Percentiles rank a stretch among this genome's conserved stretches.
phyloP scores from a whole-genome alignment of 805 yeast species.

The Zygotorulaspora florentina region DNA sequence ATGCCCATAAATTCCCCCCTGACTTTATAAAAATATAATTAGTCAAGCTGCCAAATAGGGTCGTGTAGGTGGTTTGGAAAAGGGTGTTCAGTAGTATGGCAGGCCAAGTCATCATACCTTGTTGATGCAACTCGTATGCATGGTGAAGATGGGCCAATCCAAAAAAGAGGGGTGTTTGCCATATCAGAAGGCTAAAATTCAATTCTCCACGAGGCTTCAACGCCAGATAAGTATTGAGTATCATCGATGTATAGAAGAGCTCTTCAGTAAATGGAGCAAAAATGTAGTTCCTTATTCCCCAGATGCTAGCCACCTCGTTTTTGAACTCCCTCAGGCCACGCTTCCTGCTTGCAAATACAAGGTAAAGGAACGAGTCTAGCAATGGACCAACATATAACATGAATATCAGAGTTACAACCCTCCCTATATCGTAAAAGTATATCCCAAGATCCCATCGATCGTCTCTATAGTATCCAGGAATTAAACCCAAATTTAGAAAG shows the following conservation, averaged over 20 bases:
- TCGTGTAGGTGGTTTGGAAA: conserved; percentile 31
- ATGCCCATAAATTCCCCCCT: conserved; percentile 31
- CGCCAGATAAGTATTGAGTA: conserved; percentile 20
- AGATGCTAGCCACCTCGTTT: conserved; percentile 24
- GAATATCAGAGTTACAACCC: conserved; percentile 13
- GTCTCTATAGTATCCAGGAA: conserved; percentile 22
- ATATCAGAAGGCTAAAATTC: conserved; percentile 11
- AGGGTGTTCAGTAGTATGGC: conserved; percentile 20
- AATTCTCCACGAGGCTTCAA: conserved; percentile 8
- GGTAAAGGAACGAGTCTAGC: conserved; percentile 20
- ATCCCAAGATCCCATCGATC: conserved; percentile 13
- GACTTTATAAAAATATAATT: conserved; percentile 29
- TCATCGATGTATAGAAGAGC: conserved; percentile 32
- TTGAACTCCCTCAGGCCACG: conserved; percentile 11
- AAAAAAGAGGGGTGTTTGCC: conserved; percentile 30
- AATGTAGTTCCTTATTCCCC: conserved; percentile 32
- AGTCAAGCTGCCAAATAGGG: conserved; percentile 33
- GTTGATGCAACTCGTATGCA: conserved; percentile 26
- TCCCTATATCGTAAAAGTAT: conserved; percentile 14
- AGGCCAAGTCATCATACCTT: conserved; percentile 15
- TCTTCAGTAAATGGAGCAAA: conserved; percentile 37
- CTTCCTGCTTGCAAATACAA: conserved; percentile 16
- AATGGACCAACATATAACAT: conserved; percentile 29
- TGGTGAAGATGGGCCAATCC: conserved; percentile 37
- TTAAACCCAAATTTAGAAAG: conserved; percentile 21